Percentiles rank a stretch among this genome's conserved stretches.
phyloP scores from a whole-genome alignment of 495 filamentous ascomycete species.

The Tuber borchii region DNA sequence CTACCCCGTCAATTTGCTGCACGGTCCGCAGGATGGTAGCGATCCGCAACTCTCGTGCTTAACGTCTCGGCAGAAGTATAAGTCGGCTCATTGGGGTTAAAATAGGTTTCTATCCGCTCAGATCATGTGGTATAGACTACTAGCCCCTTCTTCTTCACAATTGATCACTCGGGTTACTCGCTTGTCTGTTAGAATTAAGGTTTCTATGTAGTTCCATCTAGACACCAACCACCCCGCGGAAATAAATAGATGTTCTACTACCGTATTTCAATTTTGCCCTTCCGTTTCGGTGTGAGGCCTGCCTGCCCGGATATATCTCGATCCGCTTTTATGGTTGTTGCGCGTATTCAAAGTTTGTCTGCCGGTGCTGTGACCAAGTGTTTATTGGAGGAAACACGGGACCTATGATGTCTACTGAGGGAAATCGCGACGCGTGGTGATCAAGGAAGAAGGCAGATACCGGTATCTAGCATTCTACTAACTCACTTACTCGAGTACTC shows the following conservation, averaged over 20 bases:
- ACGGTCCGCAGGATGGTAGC: neutral
- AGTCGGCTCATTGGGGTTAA: neutral
- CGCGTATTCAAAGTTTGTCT: too few relatives aligned
- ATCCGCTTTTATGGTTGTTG: too few relatives aligned
- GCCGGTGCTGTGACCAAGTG: too few relatives aligned
- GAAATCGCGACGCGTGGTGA: neutral
- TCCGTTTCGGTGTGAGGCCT: too few relatives aligned
- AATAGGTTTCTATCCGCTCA: neutral
- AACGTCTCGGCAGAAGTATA: neutral
- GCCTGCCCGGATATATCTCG: too few relatives aligned
- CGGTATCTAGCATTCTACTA: too few relatives aligned
- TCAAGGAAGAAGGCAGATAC: neutral
- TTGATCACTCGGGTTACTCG: neutral
- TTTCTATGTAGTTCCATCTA: too few relatives aligned
- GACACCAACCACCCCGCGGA: too few relatives aligned
- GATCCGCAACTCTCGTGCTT: neutral
- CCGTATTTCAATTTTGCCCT: too few relatives aligned
- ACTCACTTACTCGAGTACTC: too few relatives aligned
- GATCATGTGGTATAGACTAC: neutral
- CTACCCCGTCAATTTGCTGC: neutral
- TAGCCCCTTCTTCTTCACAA: neutral
- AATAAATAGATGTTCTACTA: too few relatives aligned
- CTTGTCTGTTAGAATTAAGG: neutral
- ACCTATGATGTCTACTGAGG: neutral
- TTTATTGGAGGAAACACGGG: neutral